Base-by-base conservation (phyloP, 2,329 filamentous ascomycete genomes). In the Phyllosticta ampelicida region DNA sequence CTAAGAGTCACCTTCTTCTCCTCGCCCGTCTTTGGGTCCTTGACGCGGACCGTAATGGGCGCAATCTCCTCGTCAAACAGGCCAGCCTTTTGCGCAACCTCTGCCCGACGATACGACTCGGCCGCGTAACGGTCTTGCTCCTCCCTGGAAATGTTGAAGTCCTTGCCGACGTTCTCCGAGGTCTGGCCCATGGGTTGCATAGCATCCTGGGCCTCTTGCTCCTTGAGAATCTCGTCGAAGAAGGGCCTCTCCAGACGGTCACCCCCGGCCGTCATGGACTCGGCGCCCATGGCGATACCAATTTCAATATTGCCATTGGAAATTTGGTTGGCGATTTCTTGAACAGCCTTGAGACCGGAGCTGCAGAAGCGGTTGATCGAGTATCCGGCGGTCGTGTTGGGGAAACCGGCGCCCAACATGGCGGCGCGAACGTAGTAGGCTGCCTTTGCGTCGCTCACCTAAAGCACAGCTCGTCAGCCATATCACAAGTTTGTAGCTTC, bases 131-230 rank as follows among this genome's bases (percentile, higher is more conserved):
- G 78, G 74, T 99, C 94, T 76, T 97, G 89, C 70, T 77, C 75
- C 70, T 91, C 85, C 61, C 94, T 83, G 1, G 83, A 76, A 70
- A 99, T 86, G 69, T 86, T 83, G 73, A 97, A 97, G 75, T 97
- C 94, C 53, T 84, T 84, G 66, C 86, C 90, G 26, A 99, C 90
- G 70, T 97, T 97, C 78, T 99, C 94, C 60, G 87, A 92, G 2
- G 94, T 99, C 83, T 95, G 95, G 20, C 94, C 94, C 94, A 99
- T 99, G 64, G 92, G 88, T 80, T 90, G 83, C 83, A 92, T 83
- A 79, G 90, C 94, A 76, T 97, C 92, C 52, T 74, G 74, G 0
- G 90, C 82, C 70, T 96, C 89, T 70, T 90, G 86, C 75, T 81
- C 87, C 65, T 76, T 71, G 52, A 89, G 76, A 61, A 97, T 84